Evolutionary conservation across 2,329 filamentous ascomycete species (phyloP).

Genomic region (Zasmidium cellare): DNA sequence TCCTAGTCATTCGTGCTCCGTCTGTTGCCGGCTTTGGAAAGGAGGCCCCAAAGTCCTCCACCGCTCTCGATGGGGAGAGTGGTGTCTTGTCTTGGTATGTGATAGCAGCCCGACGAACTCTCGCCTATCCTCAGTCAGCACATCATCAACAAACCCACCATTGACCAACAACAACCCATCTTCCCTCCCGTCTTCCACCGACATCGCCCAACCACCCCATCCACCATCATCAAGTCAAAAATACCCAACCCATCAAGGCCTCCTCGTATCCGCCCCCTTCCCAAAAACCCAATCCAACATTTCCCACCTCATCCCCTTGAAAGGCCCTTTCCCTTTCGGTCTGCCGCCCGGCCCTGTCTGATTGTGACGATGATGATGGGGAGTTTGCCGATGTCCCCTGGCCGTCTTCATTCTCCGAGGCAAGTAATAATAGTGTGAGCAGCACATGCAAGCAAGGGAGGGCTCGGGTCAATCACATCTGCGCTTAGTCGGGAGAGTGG

Average conservation of each 20-base stretch:
- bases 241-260: too few relatives aligned
- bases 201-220: not conserved
- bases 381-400: too few relatives aligned
- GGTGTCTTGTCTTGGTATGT: not conserved
- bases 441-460: not conserved
- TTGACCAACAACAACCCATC: not conserved
- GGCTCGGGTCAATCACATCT: not conserved
- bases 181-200: not conserved
- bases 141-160: not conserved
- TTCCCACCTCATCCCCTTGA: not conserved
- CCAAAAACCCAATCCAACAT: conserved; percentile 4
- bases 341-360: not conserved
- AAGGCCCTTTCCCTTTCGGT: not conserved
- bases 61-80: too few relatives aligned
- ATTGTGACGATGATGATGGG: not conserved
- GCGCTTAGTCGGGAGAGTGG: too few relatives aligned
- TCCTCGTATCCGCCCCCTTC: too few relatives aligned
- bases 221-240: not conserved
- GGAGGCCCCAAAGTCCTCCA: not conserved
- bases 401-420: too few relatives aligned
- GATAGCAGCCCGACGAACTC: not conserved
- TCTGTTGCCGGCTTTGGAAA: not conserved
- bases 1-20: not conserved
- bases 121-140: not conserved
- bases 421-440: too few relatives aligned